Percentiles rank a stretch among this genome's conserved stretches.
Conservation (phyloP, 257 asterid species). For the Solanum dulcamara region DNA sequence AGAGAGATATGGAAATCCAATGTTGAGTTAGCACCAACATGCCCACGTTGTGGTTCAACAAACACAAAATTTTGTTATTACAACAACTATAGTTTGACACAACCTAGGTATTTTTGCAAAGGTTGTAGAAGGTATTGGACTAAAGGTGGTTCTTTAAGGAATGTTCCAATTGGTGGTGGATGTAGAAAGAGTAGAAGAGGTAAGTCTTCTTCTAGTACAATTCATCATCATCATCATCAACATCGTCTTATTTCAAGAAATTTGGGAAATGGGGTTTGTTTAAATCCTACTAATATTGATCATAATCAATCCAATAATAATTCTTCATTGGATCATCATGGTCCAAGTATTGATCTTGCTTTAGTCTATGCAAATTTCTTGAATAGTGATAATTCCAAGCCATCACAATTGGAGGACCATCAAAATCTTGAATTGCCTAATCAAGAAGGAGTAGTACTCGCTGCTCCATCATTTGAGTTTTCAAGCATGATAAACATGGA, state of each 20-base stretch:
- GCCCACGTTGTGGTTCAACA: conserved; percentile 73
- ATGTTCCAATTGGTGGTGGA: conserved; percentile 73
- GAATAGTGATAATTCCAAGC: conserved; percentile 9
- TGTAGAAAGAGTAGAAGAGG: conserved; percentile 25
- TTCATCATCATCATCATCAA: not conserved
- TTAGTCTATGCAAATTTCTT: conserved; percentile 58
- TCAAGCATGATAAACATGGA: not conserved
- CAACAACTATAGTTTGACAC: conserved; percentile 78
- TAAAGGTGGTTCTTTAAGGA: conserved; percentile 72
- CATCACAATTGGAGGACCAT: not conserved
- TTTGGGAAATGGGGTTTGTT: not conserved
- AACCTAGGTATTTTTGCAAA: conserved; percentile 71
- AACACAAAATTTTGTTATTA: conserved; percentile 79
- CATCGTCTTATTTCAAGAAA: not conserved
- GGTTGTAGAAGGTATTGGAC: conserved; percentile 83
- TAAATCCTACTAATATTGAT: not conserved
- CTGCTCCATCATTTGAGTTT: conserved; percentile 10
- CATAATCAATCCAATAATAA: not conserved
- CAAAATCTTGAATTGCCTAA: not conserved
- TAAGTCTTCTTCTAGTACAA: not conserved
- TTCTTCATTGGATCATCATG: not conserved
- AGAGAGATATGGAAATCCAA: conserved; percentile 38
- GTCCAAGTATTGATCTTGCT: conserved; percentile 44
- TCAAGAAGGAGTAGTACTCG: not conserved
- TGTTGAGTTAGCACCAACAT: conserved; percentile 37